Base-by-base conservation (phyloP, 805 yeast species). In the Saccharomyces jurei region DNA sequence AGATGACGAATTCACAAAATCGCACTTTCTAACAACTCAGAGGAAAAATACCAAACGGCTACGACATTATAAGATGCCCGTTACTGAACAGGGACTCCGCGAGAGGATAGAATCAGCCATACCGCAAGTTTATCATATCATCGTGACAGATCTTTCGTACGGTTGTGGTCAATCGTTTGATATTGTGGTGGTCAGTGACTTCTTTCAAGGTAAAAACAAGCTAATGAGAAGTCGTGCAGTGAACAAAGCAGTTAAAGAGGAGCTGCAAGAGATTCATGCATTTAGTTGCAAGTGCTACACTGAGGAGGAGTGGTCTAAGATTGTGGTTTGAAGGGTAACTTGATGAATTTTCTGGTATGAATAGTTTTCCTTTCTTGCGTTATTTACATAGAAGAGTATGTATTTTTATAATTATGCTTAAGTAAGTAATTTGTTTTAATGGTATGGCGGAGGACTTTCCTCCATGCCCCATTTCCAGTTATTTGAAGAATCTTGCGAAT, bases 81-180 rank as follows among this genome's bases (percentile, higher is more conserved):
- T 64, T 4, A 62, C 65, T 4, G 64, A 64, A 44, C 66, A 66
- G 30, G 51, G 54, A 31, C 26, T 70, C 41, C 63, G 65, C 41
- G 56, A 53, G 41, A 69, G 65, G 56, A 58, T 70, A 8, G 54
- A 61, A 46, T 51, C 56, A 3, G 48, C 55, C n/a, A 58, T 70
- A 8, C 64, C 69, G 21, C 61, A 64, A 30, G 59, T 67, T 21
- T 62, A 67, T 46, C 69, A 71, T 36, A 64, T 64, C 17, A 63
- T 70, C n/a, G 71, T 71, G 17, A 66, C 70, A 6, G 76, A 73
- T 55, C 73, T 76, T 60, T 75, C 84, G 48, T 96, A 96, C 14
- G 99, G 99, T 1, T 94, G 99, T 72, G 99, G 99, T 4, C 97
- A 92, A 70, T 96, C 98, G 2, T 92, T 91, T 71, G 96, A 95